Percentiles rank a stretch among this genome's conserved stretches.
Conservation (phyloP, 108 stramenopile species). For the Nannochloropsis salina region DNA sequence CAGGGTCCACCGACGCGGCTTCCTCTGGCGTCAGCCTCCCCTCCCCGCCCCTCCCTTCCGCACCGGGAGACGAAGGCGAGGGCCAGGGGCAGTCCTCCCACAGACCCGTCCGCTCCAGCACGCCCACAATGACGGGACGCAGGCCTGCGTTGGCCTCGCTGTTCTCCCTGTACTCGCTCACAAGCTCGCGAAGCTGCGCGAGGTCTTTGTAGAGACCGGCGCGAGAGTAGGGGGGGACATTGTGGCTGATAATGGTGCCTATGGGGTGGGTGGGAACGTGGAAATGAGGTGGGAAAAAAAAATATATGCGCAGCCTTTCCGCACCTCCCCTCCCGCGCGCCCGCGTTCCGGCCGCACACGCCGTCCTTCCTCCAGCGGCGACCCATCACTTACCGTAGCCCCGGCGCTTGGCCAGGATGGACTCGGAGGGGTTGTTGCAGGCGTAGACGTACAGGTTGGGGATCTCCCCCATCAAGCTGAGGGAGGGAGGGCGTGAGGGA, state of each 20-base stretch:
- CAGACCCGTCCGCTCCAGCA: slow-evolving; percentile 26
- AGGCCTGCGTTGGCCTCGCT: slow-evolving; percentile 24
- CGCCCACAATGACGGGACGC: slow-evolving; percentile 36
- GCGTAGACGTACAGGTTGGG: slow-evolving; percentile 77
- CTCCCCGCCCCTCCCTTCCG: slow-evolving; percentile 7
- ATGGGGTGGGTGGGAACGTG: neutral
- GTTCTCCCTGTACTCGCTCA: slow-evolving; percentile 65
- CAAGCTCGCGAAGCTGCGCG: slow-evolving; percentile 68
- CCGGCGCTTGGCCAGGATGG: slow-evolving; percentile 75
- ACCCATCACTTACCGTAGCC: slow-evolving; percentile 56
- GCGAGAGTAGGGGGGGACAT: slow-evolving; percentile 76
- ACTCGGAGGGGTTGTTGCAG: slow-evolving; percentile 74
- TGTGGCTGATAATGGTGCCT: slow-evolving; percentile 66
- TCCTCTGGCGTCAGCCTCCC: slow-evolving; percentile 29
- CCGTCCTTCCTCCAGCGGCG: too few relatives aligned
- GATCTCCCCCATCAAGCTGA: slow-evolving; percentile 27
- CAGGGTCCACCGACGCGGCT: slow-evolving; percentile 20
- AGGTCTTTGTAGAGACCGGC: slow-evolving; percentile 72
- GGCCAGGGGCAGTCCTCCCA: slow-evolving; percentile 35
- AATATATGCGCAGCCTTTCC: neutral
- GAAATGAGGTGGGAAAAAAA: neutral
- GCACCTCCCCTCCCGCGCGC: too few relatives aligned
- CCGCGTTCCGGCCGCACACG: too few relatives aligned
- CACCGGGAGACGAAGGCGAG: neutral
- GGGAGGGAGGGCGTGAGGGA: neutral